A percentile compares a stretch with the other conserved stretches of the same genome.
These are phyloP conservation scores for Rhizopus delemar DNA, from an alignment of 371 early-diverging fungal genomes.

Conservation along the genomic window DNA sequence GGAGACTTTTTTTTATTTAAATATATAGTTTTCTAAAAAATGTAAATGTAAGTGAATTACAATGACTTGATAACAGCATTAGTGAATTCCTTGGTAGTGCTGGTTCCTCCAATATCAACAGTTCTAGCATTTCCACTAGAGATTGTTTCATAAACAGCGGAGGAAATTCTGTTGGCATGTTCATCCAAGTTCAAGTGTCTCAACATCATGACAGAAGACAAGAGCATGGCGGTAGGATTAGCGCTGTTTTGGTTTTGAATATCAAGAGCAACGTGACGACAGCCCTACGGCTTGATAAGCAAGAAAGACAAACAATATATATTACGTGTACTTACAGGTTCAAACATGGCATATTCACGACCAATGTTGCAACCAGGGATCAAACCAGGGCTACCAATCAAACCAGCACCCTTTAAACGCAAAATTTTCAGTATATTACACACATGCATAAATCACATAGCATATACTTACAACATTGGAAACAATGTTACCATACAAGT, in stretches of 20 bases:
- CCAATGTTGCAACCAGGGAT: constrained; percentile 96
- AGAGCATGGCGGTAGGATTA: constrained; percentile 94
- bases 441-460: neutral
- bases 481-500: constrained; percentile 97
- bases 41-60: constrained; percentile 32
- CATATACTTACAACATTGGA: constrained; percentile 73
- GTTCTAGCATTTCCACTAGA: constrained; percentile 25
- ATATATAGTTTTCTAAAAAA: neutral
- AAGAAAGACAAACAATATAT: neutral
- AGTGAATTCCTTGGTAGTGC: constrained; percentile 90
- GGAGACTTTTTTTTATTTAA: neutral
- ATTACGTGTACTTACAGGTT: constrained; percentile 70
- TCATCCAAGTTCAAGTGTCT: constrained; percentile 85
- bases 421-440: neutral
- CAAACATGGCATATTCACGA: constrained; percentile 93
- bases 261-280: constrained; percentile 94
- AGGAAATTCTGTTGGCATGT: constrained; percentile 82
- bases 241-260: constrained; percentile 88
- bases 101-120: constrained; percentile 46
- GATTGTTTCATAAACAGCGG: constrained; percentile 56
- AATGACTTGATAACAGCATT: constrained; percentile 69
- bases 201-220: constrained; percentile 96
- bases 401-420: constrained; percentile 73
- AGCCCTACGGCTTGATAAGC: constrained; percentile 52
- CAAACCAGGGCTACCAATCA: constrained; percentile 93